These are phyloP conservation scores for Agroathelia rolfsii DNA, from an alignment of 1,284 basidiomycete species.

Conservation along the genomic window DNA sequence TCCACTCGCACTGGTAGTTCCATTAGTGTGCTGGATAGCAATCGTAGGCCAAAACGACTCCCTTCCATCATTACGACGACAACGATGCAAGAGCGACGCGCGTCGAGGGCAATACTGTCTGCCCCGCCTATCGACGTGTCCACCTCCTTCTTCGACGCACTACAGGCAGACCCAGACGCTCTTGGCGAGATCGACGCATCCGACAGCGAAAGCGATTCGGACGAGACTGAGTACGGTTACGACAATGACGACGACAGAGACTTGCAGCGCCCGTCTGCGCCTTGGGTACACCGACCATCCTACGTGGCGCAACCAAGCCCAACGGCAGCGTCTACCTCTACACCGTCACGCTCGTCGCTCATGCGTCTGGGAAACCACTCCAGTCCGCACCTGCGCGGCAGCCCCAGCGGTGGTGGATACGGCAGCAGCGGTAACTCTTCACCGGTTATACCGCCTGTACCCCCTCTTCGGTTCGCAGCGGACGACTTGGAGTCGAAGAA, in stretches of 20 bases:
- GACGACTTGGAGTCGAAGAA: slow-evolving; percentile 24
- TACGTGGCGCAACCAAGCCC: slow-evolving; percentile 5
- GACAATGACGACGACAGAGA: slow-evolving; percentile 1
- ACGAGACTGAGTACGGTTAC: slow-evolving; percentile 17
- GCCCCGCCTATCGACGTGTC: slow-evolving; percentile 51
- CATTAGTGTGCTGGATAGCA: slow-evolving; percentile 12
- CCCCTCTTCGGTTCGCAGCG: slow-evolving; percentile 17
- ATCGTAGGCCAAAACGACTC: neutral
- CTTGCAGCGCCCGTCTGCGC: slow-evolving; percentile 10
- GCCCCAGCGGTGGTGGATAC: neutral
- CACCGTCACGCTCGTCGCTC: slow-evolving; percentile 23
- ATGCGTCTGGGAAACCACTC: slow-evolving; percentile 32
- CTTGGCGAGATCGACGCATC: slow-evolving; percentile 61
- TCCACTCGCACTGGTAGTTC: no score
- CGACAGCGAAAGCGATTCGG: slow-evolving; percentile 35
- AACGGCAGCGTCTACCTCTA: slow-evolving; percentile 13
- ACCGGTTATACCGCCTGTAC: slow-evolving; percentile 22
- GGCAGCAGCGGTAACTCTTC: slow-evolving; percentile 14
- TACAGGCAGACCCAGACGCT: slow-evolving; percentile 57
- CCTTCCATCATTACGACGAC: slow-evolving; percentile 14
- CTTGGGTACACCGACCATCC: neutral
- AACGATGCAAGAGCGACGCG: slow-evolving; percentile 16
- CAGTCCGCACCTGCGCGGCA: slow-evolving; percentile 18
- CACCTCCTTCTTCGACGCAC: slow-evolving; percentile 63
- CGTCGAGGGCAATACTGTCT: slow-evolving; percentile 23